Evolutionary conservation across 495 filamentous ascomycete genomes (phyloP), one percentile per base, ranked within the genome.

Genomic region (Lasiosphaeriaceae sp.): DNA sequence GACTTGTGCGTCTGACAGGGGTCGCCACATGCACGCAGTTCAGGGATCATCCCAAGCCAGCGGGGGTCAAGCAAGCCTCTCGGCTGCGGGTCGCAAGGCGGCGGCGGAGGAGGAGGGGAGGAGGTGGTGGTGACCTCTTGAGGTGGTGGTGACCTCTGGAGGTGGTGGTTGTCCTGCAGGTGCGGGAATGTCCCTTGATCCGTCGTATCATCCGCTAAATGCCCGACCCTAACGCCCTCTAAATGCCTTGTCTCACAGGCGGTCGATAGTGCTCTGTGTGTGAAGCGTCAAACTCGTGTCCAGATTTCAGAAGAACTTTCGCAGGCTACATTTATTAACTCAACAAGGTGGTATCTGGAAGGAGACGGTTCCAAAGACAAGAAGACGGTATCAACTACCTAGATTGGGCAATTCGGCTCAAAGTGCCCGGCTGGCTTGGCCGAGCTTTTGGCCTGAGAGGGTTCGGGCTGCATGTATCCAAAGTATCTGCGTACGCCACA

Each of bases 41-140:
- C 39, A 43, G 39, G 39, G 39, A 43, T 43, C 39, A 43, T 6
- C 26, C 8, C 37, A 34, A 22, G 50, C 26, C 9, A 46, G 29
- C 20, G 52, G 55, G 22, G 45, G 23, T 20, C 51, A 31, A 47
- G 47, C 51, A 31, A 47, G 47, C 48, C 31, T 58, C 46, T 54
- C 48, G 53, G 56, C 56, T 59, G 60, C 60, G 59, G 56, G 60
- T 24, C 39, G 55, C 60, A 58, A 47, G 54, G 43, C 45, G 34
- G 31, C 50, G 50, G 19, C n/a, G 47, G 23, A 44, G 39, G 47
- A 16, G 41, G 29, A 37, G 52, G 59, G 47, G 26, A 3, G 53
- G 52, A 43, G 24, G 41, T 56, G 9, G 47, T 55, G 58, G 43
- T 20, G 58, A 14, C 43, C 41, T 12, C 57, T 39, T 54, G 58